Percentiles rank a stretch among this genome's conserved stretches.
Conservation (phyloP, 441 rosid genomes). For the Croton setiger region DNA sequence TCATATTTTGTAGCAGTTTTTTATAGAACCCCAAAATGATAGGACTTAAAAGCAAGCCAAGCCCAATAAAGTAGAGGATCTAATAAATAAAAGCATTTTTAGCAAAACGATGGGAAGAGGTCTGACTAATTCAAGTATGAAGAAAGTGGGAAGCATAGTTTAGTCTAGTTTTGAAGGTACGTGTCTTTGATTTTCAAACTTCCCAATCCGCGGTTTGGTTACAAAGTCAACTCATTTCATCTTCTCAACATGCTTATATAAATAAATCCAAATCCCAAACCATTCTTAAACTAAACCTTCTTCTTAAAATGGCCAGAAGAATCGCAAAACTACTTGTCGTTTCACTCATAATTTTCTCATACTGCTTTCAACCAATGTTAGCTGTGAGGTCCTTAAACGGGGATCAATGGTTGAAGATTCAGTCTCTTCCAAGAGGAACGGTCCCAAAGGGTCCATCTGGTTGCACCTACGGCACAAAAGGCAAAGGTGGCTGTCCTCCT, state of each 20-base stretch:
- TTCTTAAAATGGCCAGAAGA: too few relatives aligned
- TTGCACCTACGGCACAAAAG: slow-evolving; percentile 36
- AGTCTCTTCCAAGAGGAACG: slow-evolving; percentile 38
- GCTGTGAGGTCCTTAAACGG: slow-evolving; percentile 33
- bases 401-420: slow-evolving; percentile 21
- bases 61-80: not conserved
- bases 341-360: slow-evolving; percentile 1
- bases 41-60: too few relatives aligned
- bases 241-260: not conserved
- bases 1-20: too few relatives aligned
- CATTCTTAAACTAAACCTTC: too few relatives aligned
- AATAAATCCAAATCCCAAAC: too few relatives aligned
- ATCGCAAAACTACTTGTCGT: slow-evolving; percentile 19
- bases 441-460: slow-evolving; percentile 33
- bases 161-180: slow-evolving; percentile 13
- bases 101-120: too few relatives aligned
- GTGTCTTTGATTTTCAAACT: slow-evolving; percentile 27
- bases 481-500: slow-evolving; percentile 30
- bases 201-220: slow-evolving; percentile 23
- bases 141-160: too few relatives aligned
- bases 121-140: slow-evolving; percentile 1
- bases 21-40: too few relatives aligned
- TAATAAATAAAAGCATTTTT: too few relatives aligned
- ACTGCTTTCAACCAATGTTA: slow-evolving; percentile 7
- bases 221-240: slow-evolving; percentile 15